Evolutionary conservation across 805 yeast species (phyloP), one percentile per base, ranked within the genome.

Genomic region (Yamadazyma nakazawae): DNA sequence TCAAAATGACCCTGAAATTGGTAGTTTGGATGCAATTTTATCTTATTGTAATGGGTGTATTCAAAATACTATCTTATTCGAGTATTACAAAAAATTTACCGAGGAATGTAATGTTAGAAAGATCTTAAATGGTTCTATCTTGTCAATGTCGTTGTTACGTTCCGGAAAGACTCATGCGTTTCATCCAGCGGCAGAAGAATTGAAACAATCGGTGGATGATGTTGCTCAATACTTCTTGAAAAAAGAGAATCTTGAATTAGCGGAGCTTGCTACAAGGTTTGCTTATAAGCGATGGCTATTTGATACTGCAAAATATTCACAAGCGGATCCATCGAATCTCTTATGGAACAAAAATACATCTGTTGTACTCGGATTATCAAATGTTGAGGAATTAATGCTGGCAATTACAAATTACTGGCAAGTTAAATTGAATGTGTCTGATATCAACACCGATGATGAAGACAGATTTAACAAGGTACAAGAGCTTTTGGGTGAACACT

Each of bases 91-190:
- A 5, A 69, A 68, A 32, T 81, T 88, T 54, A 63, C 75, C 34
- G 55, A 51, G 2, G 79, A 78, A 7, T 79, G 86, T 11, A 77
- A 80, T 5, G 71, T 90, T 26, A 71, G 75, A 47, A 63, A 73
- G 50, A 63, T 91, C n/a, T 65, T 83, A 60, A 88, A 87, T 61
- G 97, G 92, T 2, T 86, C 96, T 0, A 90, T 94, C 34, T 70
- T 92, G 49, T 81, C 91, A 46, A 91, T 91, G 98, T 87, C 96
- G 3, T 64, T 91, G 47, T 70, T 91, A 47, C 75, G 96, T 49
- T 76, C 85, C 0, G 82, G 75, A 19, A 69, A 74, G 30, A 84
- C 96, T 0, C 84, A 78, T 52, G 58, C 73, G 1, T 92, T 90
- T 75, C 97, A 91, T 58, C 97, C 97, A 0, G 94, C 88, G 3